Evolutionary conservation across 2,329 filamentous ascomycete species (phyloP), one percentile per base, ranked within the genome.

Genomic region (Gnomoniopsis sp.): DNA sequence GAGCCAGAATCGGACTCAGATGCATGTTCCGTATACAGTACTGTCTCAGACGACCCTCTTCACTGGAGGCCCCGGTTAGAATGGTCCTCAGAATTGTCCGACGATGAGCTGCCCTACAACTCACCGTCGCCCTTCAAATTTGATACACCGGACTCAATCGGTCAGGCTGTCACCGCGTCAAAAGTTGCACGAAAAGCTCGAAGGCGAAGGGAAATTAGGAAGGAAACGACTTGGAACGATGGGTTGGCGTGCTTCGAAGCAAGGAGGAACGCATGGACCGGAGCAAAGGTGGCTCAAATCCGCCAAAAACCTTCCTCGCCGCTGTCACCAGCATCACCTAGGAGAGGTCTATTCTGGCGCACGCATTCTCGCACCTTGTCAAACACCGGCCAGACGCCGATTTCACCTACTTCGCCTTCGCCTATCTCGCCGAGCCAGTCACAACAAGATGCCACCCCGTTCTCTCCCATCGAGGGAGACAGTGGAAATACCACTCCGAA

Each of bases 251-350:
- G 88, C 70, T 98, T 91, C 74, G 83, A 87, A 60, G 84, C 87
- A 33, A 80, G 90, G 59, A 83, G 93, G 51, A 86, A 96, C 74
- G 87, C 86, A 7, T 98, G 93, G 93, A 93, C 92, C 1, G 88
- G 89, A 34, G 93, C 91, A 34, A 83, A 82, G 63, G 81, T 77
- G 12, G 82, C 81, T 38, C 80, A 80, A 49, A 71, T 85, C 49
- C 79, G 80, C 58, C 75, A 77, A 44, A 83, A 81, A 64, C 72
- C 77, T 6, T 59, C 65, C 14, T 68, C 66, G n/a, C 65, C 76
- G 1, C 69, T 73, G 6, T 75, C 77, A 6, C 72, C 77, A 2
- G 60, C 76, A 10, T 79, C 79, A 12, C 71, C 78, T 0, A 77
- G 77, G 34, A 78, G 81, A 12, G 73, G 81, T 60, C 81, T 83